Evolutionary conservation across 495 filamentous ascomycete species (phyloP), one percentile per base, ranked within the genome.

Genomic region (Daldinia vernicosa): DNA sequence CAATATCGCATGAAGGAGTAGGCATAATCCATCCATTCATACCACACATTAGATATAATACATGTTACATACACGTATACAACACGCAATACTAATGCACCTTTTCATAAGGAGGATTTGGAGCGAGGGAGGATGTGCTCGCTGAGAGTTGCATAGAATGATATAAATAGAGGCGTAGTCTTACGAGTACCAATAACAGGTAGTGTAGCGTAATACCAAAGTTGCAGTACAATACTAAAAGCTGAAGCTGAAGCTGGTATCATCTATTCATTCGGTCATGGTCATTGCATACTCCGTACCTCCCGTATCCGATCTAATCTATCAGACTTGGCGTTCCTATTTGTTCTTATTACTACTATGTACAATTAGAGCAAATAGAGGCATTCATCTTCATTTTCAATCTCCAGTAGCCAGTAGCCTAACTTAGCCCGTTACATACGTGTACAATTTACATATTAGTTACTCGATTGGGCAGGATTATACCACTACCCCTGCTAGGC

Each of bases 221-320:
- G 26, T 28, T 24, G 9, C 11, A 26, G 19, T 52, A 28, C 50
- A 39, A 56, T n/a, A n/a, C n/a, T n/a, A 43, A 43, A 43, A 22
- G 26, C 68, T 11, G 6, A 19, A 22, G 27, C 68, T 12, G 50
- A 59, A 63, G 52, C 57, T 57, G 63, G 58, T 67, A 67, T 56
- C 45, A 62, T 58, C 27, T 14, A 17, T 53, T n/a, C 50, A 53
- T 53, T 53, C 50, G 50, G 24, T 12, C 56, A 60, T 40, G 50
- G 24, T 12, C 56, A 60, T 40, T 45, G 54, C 60, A 70, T 64
- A 70, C 67, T 61, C 68, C 47, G 61, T 70, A 40, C 59, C 59
- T 62, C 66, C 64, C 63, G 64, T 72, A 67, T 60, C 64, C 64
- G 60, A 64, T 64, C 53, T 72, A 72, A 72, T 67, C 63, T 64